Conservation (phyloP, 1,284 basidiomycete genomes). For the Ustanciosporium gigantosporum region DNA sequence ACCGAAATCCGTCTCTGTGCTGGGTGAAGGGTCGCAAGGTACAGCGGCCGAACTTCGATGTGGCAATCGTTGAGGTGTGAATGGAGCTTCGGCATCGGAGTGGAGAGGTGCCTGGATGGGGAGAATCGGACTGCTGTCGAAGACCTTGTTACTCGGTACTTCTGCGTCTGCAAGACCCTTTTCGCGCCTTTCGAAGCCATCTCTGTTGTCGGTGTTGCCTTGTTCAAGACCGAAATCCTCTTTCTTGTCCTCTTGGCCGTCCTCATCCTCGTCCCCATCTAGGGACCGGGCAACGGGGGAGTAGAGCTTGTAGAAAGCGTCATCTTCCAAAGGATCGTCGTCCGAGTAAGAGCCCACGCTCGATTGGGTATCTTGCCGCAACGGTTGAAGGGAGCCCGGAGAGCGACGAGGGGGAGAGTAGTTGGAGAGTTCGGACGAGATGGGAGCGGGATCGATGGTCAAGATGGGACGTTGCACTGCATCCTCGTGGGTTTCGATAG, state of each 20-base stretch:
- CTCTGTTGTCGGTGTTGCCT: not conserved
- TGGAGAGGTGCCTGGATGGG: not conserved
- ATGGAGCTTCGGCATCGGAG: not conserved
- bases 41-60: conserved; percentile 20
- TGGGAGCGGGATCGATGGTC: not conserved
- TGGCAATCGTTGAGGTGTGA: conserved; percentile 14
- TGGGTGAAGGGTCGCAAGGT: conserved; percentile 23
- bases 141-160: too few relatives aligned
- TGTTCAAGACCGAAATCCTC: not conserved
- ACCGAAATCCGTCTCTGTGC: conserved; percentile 30
- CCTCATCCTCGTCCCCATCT: conserved; percentile 24
- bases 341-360: conserved; percentile 19
- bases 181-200: too few relatives aligned
- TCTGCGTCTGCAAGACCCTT: too few relatives aligned
- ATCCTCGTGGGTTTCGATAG: too few relatives aligned
- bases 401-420: not conserved
- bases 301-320: conserved; percentile 37
- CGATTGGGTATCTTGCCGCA: conserved; percentile 17
- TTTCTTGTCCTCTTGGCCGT: not conserved
- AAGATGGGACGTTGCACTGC: too few relatives aligned
- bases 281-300: conserved; percentile 16
- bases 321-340: conserved; percentile 28
- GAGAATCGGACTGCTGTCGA: too few relatives aligned
- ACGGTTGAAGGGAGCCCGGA: too few relatives aligned
- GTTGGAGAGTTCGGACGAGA: not conserved